Base-by-base conservation (phyloP, 305 asterid genomes). In the Solanum hybrid region DNA sequence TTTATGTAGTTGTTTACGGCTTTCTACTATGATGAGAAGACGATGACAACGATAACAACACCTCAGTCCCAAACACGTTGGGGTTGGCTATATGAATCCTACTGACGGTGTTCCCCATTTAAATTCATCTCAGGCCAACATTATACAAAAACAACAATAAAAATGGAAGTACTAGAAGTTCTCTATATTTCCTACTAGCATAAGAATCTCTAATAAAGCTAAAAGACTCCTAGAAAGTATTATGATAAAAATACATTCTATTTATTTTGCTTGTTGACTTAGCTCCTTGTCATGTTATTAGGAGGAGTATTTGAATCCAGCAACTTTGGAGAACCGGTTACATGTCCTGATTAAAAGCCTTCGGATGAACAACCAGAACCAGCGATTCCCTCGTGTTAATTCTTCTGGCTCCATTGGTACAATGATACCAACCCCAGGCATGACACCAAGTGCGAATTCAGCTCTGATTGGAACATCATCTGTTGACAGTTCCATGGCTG, bases 381-480 rank as follows among this genome's bases (percentile, higher is more conserved):
- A 95, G 90, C 99, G 93, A 91, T 91, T 92, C 89, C 79, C 96
- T 88, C 97, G 94, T 90, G 93, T 92, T 84, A 96, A 90, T 93
- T 90, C 98, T 86, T 92, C 97, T 56, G 93, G 95, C 85, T 91
- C 98, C 69, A 26, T 94, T 87, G 95, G 98, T 88, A 93, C 98
- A 75, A 97, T 97, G 99, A 97, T 97, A 88, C 99, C 99, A 87
- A 96, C 99, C 56, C 99, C 99, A 87, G 99, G 99, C 40, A 93
- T 96, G 93, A 92, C 94, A 82, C 98, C 95, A 91, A 88, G 94
- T 92, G 97, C 94, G 88, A 96, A 94, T 90, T 88, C 96, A 60
- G 92, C 91, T 91, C 88, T 94, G 79, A 91, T 89, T 80, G 96
- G 94, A 79, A 87, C 94, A 87, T 91, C 98, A 51, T 89, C 95